Conservation (phyloP, 73 alveolate genomes). For the Tetrahymena elliotti region DNA sequence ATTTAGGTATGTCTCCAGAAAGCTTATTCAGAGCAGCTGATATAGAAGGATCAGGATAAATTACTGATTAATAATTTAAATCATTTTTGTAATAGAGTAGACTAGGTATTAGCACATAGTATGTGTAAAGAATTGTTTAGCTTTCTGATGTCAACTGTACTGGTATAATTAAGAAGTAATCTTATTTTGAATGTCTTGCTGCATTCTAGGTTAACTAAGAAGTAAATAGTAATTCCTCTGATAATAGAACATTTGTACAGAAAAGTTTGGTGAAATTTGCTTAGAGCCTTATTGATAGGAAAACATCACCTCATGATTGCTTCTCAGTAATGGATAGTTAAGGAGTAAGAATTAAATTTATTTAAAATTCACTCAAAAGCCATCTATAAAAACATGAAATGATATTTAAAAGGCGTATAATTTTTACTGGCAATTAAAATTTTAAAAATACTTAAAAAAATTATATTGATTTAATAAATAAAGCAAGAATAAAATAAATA, state of each 20-base stretch:
- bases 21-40: background rate
- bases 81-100: background rate
- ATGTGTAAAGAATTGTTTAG: background rate
- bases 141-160: background rate
- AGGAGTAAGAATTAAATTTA: background rate
- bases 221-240: background rate
- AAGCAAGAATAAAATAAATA: no score
- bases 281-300: background rate
- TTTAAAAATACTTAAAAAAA: no score
- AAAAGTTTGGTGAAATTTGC: background rate
- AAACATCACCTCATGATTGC: background rate
- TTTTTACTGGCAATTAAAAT: no score
- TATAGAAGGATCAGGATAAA: background rate
- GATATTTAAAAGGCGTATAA: no score
- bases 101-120: background rate
- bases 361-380: no score
- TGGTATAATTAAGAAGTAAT: background rate
- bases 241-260: background rate
- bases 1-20: background rate
- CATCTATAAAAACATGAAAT: no score
- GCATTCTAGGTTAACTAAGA: background rate
- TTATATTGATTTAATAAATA: no score
- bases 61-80: background rate
- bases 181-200: background rate
- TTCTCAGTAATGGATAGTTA: background rate